These are phyloP conservation scores for Mariannaea sp. DNA, from an alignment of 2,329 filamentous ascomycete genomes.

Conservation along the genomic window DNA sequence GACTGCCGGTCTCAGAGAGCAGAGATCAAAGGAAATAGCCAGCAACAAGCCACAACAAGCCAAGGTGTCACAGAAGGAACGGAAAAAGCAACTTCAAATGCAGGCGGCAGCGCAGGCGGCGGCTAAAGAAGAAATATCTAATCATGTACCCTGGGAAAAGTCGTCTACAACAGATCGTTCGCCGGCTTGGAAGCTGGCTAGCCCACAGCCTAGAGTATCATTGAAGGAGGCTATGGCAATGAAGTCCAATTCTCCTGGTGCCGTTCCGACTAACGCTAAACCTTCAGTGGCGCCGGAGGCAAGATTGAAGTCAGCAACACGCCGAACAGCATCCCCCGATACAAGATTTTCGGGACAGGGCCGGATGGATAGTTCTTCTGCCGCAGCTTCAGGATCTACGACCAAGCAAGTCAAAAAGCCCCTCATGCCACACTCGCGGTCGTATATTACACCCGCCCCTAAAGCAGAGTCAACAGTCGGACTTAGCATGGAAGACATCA, in stretches of 20 bases:
- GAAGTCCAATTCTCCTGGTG: constrained; percentile 36
- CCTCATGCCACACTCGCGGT: constrained; percentile 64
- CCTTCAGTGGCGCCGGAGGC: constrained; percentile 51
- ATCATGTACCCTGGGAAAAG: constrained; percentile 52
- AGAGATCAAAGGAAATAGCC: constrained; percentile 49
- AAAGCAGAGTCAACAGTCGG: constrained; percentile 69
- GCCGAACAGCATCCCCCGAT: constrained; percentile 63
- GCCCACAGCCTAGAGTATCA: constrained; percentile 53
- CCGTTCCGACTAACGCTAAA: constrained; percentile 44
- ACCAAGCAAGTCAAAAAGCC: constrained; percentile 45
- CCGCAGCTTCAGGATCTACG: constrained; percentile 34
- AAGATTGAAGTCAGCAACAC: constrained; percentile 45
- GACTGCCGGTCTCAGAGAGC: constrained; percentile 58
- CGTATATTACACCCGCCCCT: constrained; percentile 60
- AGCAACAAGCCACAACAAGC: constrained; percentile 46
- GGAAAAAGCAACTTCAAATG: constrained; percentile 79
- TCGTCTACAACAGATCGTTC: constrained; percentile 43
- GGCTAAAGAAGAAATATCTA: constrained; percentile 40
- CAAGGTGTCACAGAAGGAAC: constrained; percentile 89
- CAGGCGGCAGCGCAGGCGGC: constrained; percentile 56
- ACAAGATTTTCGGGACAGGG: constrained; percentile 66
- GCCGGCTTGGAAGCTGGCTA: constrained; percentile 70
- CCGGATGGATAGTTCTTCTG: constrained; percentile 44
- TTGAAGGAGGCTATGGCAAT: constrained; percentile 54
- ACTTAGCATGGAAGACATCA: constrained; percentile 84